These are phyloP conservation scores for Inonotus hispidus DNA, from an alignment of 1,284 basidiomycete genomes.

Conservation along the genomic window DNA sequence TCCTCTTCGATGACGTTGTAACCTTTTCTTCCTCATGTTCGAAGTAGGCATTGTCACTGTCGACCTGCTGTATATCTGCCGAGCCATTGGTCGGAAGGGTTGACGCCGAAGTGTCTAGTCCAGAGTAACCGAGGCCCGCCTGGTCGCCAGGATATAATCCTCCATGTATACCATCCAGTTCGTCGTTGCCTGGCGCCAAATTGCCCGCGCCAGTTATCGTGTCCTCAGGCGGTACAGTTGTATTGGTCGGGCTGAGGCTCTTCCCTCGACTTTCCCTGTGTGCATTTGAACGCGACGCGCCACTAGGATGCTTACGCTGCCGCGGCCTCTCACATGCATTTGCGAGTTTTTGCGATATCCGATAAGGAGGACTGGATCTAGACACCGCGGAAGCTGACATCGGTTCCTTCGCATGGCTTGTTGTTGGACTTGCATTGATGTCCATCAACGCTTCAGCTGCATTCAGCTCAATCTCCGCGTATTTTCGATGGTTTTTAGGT, in stretches of 20 bases:
- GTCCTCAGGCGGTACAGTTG: neutral
- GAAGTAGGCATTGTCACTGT: neutral
- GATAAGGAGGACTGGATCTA: neutral
- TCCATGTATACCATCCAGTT: too few species aligned
- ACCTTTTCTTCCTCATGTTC: neutral
- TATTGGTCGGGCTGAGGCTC: neutral
- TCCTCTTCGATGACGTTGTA: neutral
- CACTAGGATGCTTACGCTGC: neutral
- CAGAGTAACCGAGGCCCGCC: too few species aligned
- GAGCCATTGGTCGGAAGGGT: neutral
- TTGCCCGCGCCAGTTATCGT: neutral
- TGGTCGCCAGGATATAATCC: too few species aligned
- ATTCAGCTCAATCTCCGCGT: slow-evolving; percentile 4
- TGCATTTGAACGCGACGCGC: neutral
- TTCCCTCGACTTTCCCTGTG: slow-evolving; percentile 1
- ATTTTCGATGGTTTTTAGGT: neutral
- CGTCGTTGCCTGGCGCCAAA: neutral
- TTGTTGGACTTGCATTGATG: slow-evolving; percentile 3
- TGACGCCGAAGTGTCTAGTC: neutral
- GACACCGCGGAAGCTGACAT: neutral
- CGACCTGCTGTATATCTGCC: neutral
- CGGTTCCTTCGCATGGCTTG: neutral
- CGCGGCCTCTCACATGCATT: neutral
- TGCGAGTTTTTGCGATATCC: neutral
- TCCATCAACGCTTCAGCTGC: slow-evolving; percentile 1